Base-by-base conservation (phyloP, 768 basidiomycete genomes). In the Phallus indusiatus region DNA sequence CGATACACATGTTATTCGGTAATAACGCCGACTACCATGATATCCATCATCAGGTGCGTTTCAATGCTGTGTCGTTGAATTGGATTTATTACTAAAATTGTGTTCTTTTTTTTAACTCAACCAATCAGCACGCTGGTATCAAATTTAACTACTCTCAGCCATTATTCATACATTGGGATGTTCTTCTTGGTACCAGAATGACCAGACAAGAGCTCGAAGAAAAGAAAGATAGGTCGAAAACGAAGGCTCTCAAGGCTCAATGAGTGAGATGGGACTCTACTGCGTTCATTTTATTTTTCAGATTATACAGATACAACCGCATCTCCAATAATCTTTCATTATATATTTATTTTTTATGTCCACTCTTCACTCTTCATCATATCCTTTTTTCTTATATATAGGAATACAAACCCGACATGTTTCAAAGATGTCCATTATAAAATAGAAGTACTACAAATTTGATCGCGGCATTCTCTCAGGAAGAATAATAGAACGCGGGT, bases 21-120 rank as follows among this genome's bases (percentile, higher is more conserved):
- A 80, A 80, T 68, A 78, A 76, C 61, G 74, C 75, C 7, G 74
- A 77, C 56, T 80, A 75, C 64, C 76, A 77, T 59, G 76, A 77
- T 62, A 75, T 78, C 50, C 76, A 78, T 57, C 76, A 76, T 64
- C 72, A 73, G 65, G 68, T 68, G 50, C 70, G 71, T 63, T 1
- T 18, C 28, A 28, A 7, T 28, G 28, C 28, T 2, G 28, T 28
- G 28, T 28, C 7, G 2, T 28, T 2, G 7, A 28, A 28, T 28
- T 28, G 28, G 28, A 28, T 28, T 2, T 48, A 22, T 17, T 17
- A 14, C 17, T 33, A 1, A 7, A 12, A 1, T 36, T 36, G 20
- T 51, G 37, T 24, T 47, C 21, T 56, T 34, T 51, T 42, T 33
- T 22, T 54, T 16, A 18, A 33, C 14, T 1, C 47, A 4, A 1